These are phyloP conservation scores for Quercus cerris DNA, from an alignment of 306 rosid species.

Conservation along the genomic window DNA sequence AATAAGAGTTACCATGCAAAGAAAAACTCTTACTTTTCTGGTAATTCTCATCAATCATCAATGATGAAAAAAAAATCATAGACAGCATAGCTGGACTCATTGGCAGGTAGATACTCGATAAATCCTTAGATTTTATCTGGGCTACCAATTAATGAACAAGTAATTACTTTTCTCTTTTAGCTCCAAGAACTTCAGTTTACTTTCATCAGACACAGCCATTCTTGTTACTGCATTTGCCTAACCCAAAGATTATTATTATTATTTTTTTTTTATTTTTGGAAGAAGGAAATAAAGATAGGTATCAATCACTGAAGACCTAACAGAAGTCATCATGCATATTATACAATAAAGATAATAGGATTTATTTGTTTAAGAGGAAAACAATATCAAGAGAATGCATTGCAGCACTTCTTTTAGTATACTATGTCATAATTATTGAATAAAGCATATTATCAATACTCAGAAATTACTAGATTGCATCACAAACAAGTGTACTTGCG, in stretches of 20 bases:
- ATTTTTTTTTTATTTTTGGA: background rate
- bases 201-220: slow-evolving; percentile 57
- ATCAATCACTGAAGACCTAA: background rate
- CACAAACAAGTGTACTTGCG: no score
- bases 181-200: slow-evolving; percentile 59
- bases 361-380: background rate
- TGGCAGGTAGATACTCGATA: slow-evolving; percentile 43
- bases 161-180: slow-evolving; percentile 56
- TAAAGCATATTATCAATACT: no score
- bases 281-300: background rate
- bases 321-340: background rate
- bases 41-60: slow-evolving; percentile 38
- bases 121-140: slow-evolving; percentile 49
- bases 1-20: slow-evolving; percentile 51
- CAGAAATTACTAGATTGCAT: no score
- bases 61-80: slow-evolving; percentile 43
- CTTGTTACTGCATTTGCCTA: slow-evolving; percentile 58
- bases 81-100: slow-evolving; percentile 68
- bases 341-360: background rate
- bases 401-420: no score
- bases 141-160: slow-evolving; percentile 56
- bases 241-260: background rate
- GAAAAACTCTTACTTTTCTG: slow-evolving; percentile 78
- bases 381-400: no score
- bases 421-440: no score